Evolutionary conservation across 257 asterid species (phyloP).

Genomic region (Anisodus tanguticus): DNA sequence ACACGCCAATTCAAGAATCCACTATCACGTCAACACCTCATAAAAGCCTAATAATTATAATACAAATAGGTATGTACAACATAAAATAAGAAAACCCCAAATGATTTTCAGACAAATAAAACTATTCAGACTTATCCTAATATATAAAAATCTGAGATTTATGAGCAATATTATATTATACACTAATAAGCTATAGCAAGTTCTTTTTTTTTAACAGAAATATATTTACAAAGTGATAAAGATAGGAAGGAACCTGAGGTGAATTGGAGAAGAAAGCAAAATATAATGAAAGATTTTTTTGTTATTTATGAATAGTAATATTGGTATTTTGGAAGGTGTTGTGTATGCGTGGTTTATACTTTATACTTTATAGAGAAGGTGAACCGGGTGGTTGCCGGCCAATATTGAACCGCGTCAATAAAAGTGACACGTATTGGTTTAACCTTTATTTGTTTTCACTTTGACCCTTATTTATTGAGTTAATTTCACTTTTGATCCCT

Average conservation of each 20-base stretch:
- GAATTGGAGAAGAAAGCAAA: constrained; percentile 32
- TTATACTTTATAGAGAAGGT: constrained; percentile 34
- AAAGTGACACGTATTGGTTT: neutral
- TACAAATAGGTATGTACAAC: neutral
- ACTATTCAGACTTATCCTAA: constrained; percentile 17
- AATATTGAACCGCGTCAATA: neutral
- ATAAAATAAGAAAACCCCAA: neutral
- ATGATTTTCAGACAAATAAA: neutral
- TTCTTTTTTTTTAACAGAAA: neutral
- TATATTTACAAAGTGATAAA: constrained; percentile 23
- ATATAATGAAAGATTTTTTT: constrained; percentile 22
- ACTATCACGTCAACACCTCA: constrained; percentile 25
- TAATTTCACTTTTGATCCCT: neutral
- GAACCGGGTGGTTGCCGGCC: constrained; percentile 18
- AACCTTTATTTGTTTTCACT: neutral
- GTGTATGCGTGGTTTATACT: constrained; percentile 38
- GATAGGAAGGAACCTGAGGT: constrained; percentile 27
- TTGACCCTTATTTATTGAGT: neutral
- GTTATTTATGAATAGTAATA: neutral
- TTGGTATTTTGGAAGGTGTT: neutral
- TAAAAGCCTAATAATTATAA: constrained; percentile 7
- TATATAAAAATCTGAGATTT: constrained; percentile 26
- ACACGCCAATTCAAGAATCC: constrained; percentile 41
- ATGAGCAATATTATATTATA: constrained; percentile 6
- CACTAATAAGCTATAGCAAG: neutral